Base-by-base conservation (phyloP, 805 yeast species). In the Monosporozyma solicola region DNA sequence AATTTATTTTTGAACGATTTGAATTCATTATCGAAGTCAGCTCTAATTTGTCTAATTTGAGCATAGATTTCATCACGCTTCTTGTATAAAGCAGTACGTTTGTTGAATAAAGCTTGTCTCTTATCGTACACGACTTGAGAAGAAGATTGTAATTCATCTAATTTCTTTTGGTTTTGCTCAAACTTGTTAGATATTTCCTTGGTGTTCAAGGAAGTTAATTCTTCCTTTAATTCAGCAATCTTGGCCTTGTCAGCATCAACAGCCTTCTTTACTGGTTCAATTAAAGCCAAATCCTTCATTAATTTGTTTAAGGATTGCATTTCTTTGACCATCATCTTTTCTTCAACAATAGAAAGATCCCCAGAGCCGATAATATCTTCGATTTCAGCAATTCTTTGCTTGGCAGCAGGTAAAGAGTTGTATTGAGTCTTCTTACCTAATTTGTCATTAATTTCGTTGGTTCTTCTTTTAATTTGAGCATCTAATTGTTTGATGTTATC, bases 311-410 rank as follows among this genome's bases (percentile, higher is more conserved):
- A 80, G 47, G 83, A 71, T 51, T 89, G 79, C 77, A 89, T 86
- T 73, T 92, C 98, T 73, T 87, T 87, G 60, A 94, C 82, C 59
- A 77, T 72, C 66, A 83, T 79, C 75, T 88, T 85, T 78, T 94
- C 99, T 58, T 92, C 96, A 51, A 90, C 97, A 65, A 94, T 81
- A 62, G 87, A 80, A 67, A 94, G 76, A 47, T 77, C 72, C 57
- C 98, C 98, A 50, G 85, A 72, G 53, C 86, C 87, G 56, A 94
- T 84, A 59, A 78, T 75, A 45, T 77, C 78, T 68, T 94, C 97
- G 64, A 89, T 79, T 59, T 74, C 75, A 54, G 68, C 66, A 64
- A 87, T 76, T 69, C 84, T 81, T 54, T 74, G 74, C 61, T 86
- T 90, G 59, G 87, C 84, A 57, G 87, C 95, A 39, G 73, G 83